Conservation (phyloP, 2,329 filamentous ascomycete species). For the Fusarium sp. region DNA sequence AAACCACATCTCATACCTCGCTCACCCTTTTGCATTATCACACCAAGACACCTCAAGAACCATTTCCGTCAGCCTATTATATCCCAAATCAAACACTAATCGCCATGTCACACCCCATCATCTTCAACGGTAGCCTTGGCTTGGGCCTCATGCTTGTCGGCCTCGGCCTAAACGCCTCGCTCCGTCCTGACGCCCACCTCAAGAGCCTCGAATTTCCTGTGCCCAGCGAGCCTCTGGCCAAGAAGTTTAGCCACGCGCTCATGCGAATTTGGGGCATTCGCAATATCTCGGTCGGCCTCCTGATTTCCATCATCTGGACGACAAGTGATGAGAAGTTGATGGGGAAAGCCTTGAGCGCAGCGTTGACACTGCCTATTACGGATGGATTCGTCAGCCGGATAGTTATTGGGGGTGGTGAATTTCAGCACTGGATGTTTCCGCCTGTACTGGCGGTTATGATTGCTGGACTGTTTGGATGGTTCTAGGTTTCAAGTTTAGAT, state of each 20-base stretch:
- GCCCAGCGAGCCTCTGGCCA: slow-evolving; percentile 15
- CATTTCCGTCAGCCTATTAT: too few relatives aligned
- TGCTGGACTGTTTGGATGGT: slow-evolving; percentile 18
- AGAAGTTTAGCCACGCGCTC: slow-evolving; percentile 14
- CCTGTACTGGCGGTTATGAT: slow-evolving; percentile 11
- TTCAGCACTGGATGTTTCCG: slow-evolving; percentile 28
- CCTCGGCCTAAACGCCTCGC: slow-evolving; percentile 23
- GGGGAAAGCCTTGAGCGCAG: background rate
- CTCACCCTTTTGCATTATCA: too few relatives aligned
- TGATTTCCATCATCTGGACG: background rate
- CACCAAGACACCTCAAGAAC: too few relatives aligned
- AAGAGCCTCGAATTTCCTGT: slow-evolving; percentile 16
- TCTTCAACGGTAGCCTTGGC: slow-evolving; percentile 20
- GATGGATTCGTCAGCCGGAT: slow-evolving; percentile 22
- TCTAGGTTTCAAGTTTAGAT: background rate
- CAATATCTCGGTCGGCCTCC: slow-evolving; percentile 17
- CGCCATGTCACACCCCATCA: slow-evolving; percentile 17
- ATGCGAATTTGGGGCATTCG: slow-evolving; percentile 30
- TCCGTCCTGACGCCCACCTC: slow-evolving; percentile 21
- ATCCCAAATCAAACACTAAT: background rate
- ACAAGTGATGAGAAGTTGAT: background rate
- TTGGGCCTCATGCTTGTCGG: slow-evolving; percentile 13
- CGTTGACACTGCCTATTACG: slow-evolving; percentile 9
- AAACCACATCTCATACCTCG: too few relatives aligned
- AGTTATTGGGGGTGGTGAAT: slow-evolving; percentile 12